Evolutionary conservation across 805 yeast genomes (phyloP), one percentile per base, ranked within the genome.

Genomic region (Pichia californica): DNA sequence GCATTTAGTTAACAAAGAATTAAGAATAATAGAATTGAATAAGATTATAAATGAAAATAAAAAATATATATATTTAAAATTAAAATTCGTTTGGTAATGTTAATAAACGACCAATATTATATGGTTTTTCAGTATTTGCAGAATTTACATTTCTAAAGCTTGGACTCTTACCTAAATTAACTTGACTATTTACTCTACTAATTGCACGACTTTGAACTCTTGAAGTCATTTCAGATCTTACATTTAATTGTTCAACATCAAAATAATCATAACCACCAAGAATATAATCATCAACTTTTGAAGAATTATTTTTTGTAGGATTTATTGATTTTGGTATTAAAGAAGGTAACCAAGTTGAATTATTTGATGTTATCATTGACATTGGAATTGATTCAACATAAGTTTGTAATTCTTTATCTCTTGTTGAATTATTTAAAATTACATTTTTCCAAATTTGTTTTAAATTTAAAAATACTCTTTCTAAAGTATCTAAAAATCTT

Each of bases 261-360:
- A 77, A 77, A 51, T 76, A 77, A 32, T 79, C 81, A 52, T 77
- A 77, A 3, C 81, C 82, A 27, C 82, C 82, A 41, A 77, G 57
- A 62, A 73, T 52, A 56, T 66, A 51, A 49, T 65, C 50, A 47
- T 61, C 55, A 26, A 46, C 41, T 16, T 36, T 41, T 7, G 41
- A 27, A 21, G 38, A 11, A n/a, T 27, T 16, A 13, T 23, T 25
- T 10, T 10, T 14, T 13, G 5, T 14, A 19, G 36, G 8, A 18
- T 16, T 10, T 14, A 9, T 16, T 16, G n/a, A 11, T 7, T 28
- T 30, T 9, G 47, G 11, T n/a, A 10, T 13, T 19, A 34, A 26
- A 15, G 34, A 7, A 25, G 44, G 56, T 47, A 36, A 32, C 42
- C 23, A 30, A 37, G 9, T 26, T 11, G 61, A 52, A 41, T 55